Evolutionary conservation across 1,284 basidiomycete species (phyloP).

Genomic region (Ceratobasidium sp.): DNA sequence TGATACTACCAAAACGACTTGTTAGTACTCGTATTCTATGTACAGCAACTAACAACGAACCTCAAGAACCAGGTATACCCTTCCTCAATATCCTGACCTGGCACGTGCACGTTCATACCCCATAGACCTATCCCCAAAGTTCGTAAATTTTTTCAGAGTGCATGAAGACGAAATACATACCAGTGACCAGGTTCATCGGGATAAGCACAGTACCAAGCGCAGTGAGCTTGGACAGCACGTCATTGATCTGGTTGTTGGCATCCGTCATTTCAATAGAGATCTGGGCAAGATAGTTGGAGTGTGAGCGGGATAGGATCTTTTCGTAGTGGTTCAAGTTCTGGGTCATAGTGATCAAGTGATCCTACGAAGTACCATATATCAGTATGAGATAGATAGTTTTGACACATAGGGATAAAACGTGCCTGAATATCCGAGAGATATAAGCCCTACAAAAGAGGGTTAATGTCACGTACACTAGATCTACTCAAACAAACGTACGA

Average conservation of each 20-base stretch:
- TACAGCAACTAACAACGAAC: too few relatives aligned
- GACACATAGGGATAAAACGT: slow-evolving; percentile 40
- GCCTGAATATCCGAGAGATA: slow-evolving; percentile 93
- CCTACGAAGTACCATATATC: slow-evolving; percentile 62
- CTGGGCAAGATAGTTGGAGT: slow-evolving; percentile 99
- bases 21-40: neutral
- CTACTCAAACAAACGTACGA: slow-evolving; percentile 68
- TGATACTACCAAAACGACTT: neutral
- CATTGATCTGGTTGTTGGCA: slow-evolving; percentile 99
- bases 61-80: too few relatives aligned
- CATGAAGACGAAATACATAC: slow-evolving; percentile 61
- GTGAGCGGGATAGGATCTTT: slow-evolving; percentile 97
- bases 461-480: slow-evolving; percentile 19
- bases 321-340: slow-evolving; percentile 99
- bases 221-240: slow-evolving; percentile 98
- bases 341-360: slow-evolving; percentile 99
- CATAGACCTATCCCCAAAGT: neutral
- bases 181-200: slow-evolving; percentile 96
- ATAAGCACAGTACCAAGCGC: slow-evolving; percentile 98
- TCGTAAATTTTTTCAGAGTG: neutral
- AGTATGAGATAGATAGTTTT: neutral
- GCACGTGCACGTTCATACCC: too few relatives aligned
- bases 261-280: slow-evolving; percentile 99
- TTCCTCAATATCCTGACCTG: too few relatives aligned
- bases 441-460: slow-evolving; percentile 70